Evolutionary conservation across 495 filamentous ascomycete species (phyloP), one percentile per base, ranked within the genome.

Genomic region (Lepraria neglecta): DNA sequence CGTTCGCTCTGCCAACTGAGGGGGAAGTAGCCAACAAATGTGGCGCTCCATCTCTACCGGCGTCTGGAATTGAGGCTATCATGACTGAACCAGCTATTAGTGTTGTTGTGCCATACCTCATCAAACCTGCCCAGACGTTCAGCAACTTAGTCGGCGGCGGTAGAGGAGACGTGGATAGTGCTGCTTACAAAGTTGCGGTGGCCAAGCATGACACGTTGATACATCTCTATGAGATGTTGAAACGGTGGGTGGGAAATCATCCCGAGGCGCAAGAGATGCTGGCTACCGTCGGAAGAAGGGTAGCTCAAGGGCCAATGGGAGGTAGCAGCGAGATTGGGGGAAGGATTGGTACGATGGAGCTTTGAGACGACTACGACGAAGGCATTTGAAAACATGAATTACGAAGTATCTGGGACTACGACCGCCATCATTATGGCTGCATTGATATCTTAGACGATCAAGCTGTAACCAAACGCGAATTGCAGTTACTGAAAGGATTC

Each of bases 151-250:
- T 84, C 0, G 80, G 81, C 15, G 82, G 82, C 28, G 78, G 79
- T 21, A 75, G 77, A 3, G 82, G 80, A 2, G 83, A 85, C 61
- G 69, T 78, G 14, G 81, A 86, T 62, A 81, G 75, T 64, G 75
- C 78, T 0, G 80, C 82, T 6, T 87, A 82, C 75, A 77, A 80
- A 62, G 73, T 87, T 46, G 84, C 82, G 5, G 77, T 74, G 24
- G 80, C 81, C 3, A 86, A 85, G 66, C 80, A 80, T 65, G 82
- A 82, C 56, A 80, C 80, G 4, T 62, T 86, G 42, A 75, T 75
- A 3, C 72, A 72, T 17, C 66, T 87, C 31, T 67, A 77, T 51
- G 57, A 68, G 10, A 65, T 58, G 11, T 64, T 82, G 7, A 67
- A 72, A 55, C 64, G 69, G 38, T 66, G 57, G n/a, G 66, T 68